phyloP scores from a whole-genome alignment of 192 early-diverging fungal genomes.

The Chytriomyces confervae region DNA sequence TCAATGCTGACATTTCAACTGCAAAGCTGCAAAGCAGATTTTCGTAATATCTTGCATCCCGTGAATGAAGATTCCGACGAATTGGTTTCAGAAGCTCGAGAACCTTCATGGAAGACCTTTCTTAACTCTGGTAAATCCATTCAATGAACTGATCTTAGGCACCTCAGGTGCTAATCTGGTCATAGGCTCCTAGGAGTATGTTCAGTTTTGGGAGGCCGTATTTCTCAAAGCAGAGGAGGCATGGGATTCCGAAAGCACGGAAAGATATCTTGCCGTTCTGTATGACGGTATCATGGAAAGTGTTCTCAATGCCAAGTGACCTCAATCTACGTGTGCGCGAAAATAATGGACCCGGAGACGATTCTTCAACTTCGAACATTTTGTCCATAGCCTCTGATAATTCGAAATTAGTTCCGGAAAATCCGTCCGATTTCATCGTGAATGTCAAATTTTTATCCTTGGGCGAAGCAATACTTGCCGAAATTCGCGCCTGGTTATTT shows the following conservation, averaged over 20 bases:
- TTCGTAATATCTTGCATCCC: conserved; percentile 19
- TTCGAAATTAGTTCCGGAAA: conserved; percentile 56
- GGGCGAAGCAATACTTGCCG: conserved; percentile 54
- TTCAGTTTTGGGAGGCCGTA: conserved; percentile 66
- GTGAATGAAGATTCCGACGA: conserved; percentile 38
- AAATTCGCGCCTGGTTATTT: conserved; percentile 48
- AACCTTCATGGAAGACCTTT: conserved; percentile 36
- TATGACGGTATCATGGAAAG: conserved; percentile 62
- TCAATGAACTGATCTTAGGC: too few relatives aligned
- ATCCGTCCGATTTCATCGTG: conserved; percentile 68
- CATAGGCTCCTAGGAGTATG: too few relatives aligned
- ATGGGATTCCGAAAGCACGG: conserved; percentile 28
- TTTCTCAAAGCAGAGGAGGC: conserved; percentile 47
- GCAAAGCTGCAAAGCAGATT: conserved; percentile 16
- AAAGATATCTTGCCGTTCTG: conserved; percentile 45
- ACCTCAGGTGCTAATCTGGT: too few relatives aligned
- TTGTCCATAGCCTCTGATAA: conserved; percentile 53
- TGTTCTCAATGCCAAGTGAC: conserved; percentile 49
- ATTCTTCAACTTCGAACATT: conserved; percentile 14
- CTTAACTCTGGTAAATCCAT: too few relatives aligned
- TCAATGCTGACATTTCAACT: not conserved
- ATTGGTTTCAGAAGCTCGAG: conserved; percentile 11
- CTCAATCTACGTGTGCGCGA: conserved; percentile 57
- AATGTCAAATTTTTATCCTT: conserved; percentile 76
- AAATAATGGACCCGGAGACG: not conserved